phyloP scores from a whole-genome alignment of 768 basidiomycete genomes.

The Pleurotus eryngii region DNA sequence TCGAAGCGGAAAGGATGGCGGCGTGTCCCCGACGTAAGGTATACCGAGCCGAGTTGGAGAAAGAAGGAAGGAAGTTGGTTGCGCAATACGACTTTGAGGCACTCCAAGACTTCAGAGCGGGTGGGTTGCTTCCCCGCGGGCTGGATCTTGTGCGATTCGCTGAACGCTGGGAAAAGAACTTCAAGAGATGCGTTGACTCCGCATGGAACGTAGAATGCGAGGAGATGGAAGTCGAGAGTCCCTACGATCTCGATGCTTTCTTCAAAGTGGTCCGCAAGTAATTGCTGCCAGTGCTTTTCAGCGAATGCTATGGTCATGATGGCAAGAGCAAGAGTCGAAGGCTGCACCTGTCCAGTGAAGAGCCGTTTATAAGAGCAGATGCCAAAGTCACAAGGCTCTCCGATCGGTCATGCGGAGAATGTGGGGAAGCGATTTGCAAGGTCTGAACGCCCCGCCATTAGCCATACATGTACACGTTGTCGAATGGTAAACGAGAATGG shows the following conservation, averaged over 20 bases:
- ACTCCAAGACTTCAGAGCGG: conserved; percentile 18
- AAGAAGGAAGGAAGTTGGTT: conserved; percentile 21
- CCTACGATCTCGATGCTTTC: conserved; percentile 20
- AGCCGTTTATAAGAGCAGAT: too few species aligned
- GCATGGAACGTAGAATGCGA: conserved; percentile 22
- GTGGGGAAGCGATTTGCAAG: too few species aligned
- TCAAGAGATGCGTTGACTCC: conserved; percentile 19
- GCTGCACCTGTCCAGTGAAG: too few species aligned
- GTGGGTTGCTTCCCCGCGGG: conserved; percentile 22
- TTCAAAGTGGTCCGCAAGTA: conserved; percentile 11
- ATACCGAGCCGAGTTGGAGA: conserved; percentile 14
- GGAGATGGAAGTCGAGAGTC: conserved; percentile 17
- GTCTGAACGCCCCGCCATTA: too few species aligned
- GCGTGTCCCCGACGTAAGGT: background rate
- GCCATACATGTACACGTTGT: too few species aligned
- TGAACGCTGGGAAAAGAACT: conserved; percentile 19
- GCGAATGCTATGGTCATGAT: background rate
- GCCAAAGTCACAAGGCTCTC: too few species aligned
- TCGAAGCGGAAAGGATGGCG: conserved; percentile 18
- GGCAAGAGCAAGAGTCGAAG: background rate
- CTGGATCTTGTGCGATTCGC: conserved; percentile 22
- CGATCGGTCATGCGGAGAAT: too few species aligned
- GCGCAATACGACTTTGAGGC: conserved; percentile 17
- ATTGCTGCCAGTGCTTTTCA: background rate
- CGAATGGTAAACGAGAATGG: too few species aligned